Base-by-base conservation (phyloP, 1,139 yeast species). In the Candida freyschussii region DNA sequence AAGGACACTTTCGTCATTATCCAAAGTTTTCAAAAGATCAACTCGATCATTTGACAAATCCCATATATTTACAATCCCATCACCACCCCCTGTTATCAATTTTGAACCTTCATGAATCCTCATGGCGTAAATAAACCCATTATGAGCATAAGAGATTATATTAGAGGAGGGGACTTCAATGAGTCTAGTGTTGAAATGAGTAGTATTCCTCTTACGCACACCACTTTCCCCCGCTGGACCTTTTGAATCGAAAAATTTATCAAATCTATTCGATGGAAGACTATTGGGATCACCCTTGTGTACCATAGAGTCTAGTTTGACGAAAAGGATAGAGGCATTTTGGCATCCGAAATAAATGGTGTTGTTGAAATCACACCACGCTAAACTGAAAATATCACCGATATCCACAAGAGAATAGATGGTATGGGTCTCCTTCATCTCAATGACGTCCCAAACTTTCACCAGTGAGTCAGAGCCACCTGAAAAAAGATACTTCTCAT, bases 391-490 rank as follows among this genome's bases (percentile, higher is more conserved):
- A 13, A 91, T 81, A 56, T 91, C 98, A 26, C 98, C 98, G 32
- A 91, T 82, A 59, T 91, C 98, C 27, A 83, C 72, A 13, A 81
- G 59, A 0, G 95, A 81, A 55, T 91, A 91, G 9, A 89, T 73
- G 1, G 94, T 80, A 49, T 81, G 78, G 27, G 62, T 69, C 56
- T 61, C 82, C 39, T 53, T 43, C 36, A 62, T 54, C 6, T 44
- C 32, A 2, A 59, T 52, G 19, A 84, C 60, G 40, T 80, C 77
- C 93, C 96, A 91, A 0, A 86, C 78, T 50, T 86, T 82, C 20
- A 91, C 81, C 30, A 89, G 63, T 2, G 96, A 86, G 55, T 91
- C 98, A 4, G 93, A 78, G 1, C 95, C 94, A 2, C 94, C 96
- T 22, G 91, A 77, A 49, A 91, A 82, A 32, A 91, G 66, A 32